Evolutionary conservation across 768 basidiomycete genomes (phyloP).

Genomic region (Pleurotus eryngii): DNA sequence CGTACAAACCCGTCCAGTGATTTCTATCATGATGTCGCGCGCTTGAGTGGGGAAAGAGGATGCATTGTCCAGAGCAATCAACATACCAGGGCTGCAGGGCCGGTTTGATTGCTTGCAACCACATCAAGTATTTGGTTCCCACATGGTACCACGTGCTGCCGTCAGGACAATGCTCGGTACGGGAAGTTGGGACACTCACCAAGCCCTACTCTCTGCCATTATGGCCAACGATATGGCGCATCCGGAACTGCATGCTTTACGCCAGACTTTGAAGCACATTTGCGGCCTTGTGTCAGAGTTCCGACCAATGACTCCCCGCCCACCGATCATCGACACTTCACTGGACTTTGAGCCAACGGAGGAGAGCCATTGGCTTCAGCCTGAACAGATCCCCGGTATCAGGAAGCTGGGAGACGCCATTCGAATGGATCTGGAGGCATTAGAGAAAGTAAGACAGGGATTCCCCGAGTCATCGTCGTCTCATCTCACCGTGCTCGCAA

Average conservation of each 20-base stretch:
- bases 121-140: too few relatives aligned
- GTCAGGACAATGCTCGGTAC: too few relatives aligned
- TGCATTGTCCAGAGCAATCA: too few relatives aligned
- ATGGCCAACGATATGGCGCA: slow-evolving; percentile 16
- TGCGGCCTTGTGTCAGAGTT: slow-evolving; percentile 34
- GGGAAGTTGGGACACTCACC: too few relatives aligned
- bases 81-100: too few relatives aligned
- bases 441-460: slow-evolving; percentile 36
- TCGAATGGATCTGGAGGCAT: slow-evolving; percentile 39
- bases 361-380: slow-evolving; percentile 40
- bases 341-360: slow-evolving; percentile 31
- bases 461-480: slow-evolving; percentile 1
- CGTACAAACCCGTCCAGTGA: too few relatives aligned
- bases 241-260: slow-evolving; percentile 28
- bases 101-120: too few relatives aligned
- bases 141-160: too few relatives aligned
- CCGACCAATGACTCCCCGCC: slow-evolving; percentile 32
- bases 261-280: slow-evolving; percentile 27
- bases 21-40: too few relatives aligned
- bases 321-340: slow-evolving; percentile 47
- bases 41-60: too few relatives aligned
- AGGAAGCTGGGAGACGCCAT: slow-evolving; percentile 44
- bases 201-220: too few relatives aligned
- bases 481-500: slow-evolving; percentile 10
- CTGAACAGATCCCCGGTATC: slow-evolving; percentile 40